phyloP scores from a whole-genome alignment of 2,329 filamentous ascomycete genomes.

The Diplocarpon mali region DNA sequence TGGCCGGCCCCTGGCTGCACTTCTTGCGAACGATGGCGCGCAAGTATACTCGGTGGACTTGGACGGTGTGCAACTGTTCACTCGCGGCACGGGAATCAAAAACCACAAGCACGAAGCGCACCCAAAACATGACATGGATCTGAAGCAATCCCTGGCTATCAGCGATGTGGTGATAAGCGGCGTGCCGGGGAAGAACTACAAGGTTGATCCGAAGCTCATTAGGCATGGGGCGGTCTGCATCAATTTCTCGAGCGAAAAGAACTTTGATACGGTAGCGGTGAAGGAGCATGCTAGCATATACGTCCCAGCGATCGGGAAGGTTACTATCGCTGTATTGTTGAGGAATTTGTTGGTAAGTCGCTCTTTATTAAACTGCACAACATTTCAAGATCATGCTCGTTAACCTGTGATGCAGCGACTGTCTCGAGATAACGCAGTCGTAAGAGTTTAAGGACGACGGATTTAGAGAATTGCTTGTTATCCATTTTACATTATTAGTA shows the following conservation, averaged over 20 bases:
- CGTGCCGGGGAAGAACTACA: slow-evolving; percentile 79
- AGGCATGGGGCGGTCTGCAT: slow-evolving; percentile 93
- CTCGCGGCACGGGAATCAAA: slow-evolving; percentile 75
- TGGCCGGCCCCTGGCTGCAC: slow-evolving; percentile 78
- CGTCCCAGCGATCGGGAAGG: slow-evolving; percentile 93
- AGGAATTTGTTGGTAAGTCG: slow-evolving; percentile 58
- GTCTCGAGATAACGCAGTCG: no score
- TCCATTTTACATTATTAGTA: no score
- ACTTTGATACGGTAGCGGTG: slow-evolving; percentile 74
- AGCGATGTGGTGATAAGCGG: slow-evolving; percentile 94
- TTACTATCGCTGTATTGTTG: slow-evolving; percentile 85
- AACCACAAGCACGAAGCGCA: slow-evolving; percentile 78
- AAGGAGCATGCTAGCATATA: slow-evolving; percentile 97
- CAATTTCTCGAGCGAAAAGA: slow-evolving; percentile 94
- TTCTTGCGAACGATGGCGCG: slow-evolving; percentile 92
- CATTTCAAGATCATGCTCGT: no score
- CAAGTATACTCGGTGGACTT: slow-evolving; percentile 93
- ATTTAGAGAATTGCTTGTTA: no score
- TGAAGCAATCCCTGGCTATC: slow-evolving; percentile 72
- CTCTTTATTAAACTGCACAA: no score
- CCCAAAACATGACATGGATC: slow-evolving; percentile 60
- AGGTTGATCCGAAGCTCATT: slow-evolving; percentile 74
- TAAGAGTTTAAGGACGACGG: no score
- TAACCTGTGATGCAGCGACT: no score
- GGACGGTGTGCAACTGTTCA: slow-evolving; percentile 85